phyloP scores from a whole-genome alignment of 495 filamentous ascomycete genomes.

The Mytilinidion resinicola region DNA sequence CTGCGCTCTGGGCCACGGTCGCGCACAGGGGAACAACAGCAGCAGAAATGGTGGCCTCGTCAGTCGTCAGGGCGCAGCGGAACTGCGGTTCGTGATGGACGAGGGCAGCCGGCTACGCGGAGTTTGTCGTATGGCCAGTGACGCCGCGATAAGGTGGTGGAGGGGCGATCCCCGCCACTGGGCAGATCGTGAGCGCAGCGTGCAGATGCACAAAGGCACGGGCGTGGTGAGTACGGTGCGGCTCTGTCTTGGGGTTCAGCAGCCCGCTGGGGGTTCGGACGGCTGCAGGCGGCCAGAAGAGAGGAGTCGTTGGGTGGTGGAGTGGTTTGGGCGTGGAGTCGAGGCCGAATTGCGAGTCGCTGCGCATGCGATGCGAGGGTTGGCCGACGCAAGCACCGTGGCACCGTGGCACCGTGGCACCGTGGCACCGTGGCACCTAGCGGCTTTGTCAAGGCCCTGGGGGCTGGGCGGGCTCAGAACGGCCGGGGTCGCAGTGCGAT shows the following conservation, averaged over 20 bases:
- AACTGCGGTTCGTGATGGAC: no score
- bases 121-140: conserved; percentile 20
- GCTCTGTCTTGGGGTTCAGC: conserved; percentile 4
- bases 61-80: conserved; percentile 13
- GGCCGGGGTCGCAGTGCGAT: conserved; percentile 18
- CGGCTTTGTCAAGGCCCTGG: conserved; percentile 14
- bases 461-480: conserved; percentile 12
- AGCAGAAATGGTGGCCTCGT: conserved; percentile 13
- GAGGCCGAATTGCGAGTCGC: conserved; percentile 15
- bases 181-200: conserved; percentile 8
- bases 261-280: no score
- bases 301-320: neutral
- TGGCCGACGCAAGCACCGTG: neutral
- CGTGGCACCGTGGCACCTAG: neutral
- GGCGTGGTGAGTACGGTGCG: conserved; percentile 14
- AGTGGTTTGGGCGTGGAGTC: conserved; percentile 12
- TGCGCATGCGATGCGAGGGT: conserved; percentile 23
- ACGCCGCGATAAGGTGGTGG: conserved; percentile 28
- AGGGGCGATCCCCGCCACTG: conserved; percentile 28
- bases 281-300: conserved; percentile 5
- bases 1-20: neutral
- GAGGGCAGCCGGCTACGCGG: conserved; percentile 16
- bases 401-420: no score
- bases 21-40: neutral
- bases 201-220: conserved; percentile 22